Evolutionary conservation across 2,329 filamentous ascomycete genomes (phyloP), one percentile per base, ranked within the genome.

Genomic region (Reticulascus tulasneorum): DNA sequence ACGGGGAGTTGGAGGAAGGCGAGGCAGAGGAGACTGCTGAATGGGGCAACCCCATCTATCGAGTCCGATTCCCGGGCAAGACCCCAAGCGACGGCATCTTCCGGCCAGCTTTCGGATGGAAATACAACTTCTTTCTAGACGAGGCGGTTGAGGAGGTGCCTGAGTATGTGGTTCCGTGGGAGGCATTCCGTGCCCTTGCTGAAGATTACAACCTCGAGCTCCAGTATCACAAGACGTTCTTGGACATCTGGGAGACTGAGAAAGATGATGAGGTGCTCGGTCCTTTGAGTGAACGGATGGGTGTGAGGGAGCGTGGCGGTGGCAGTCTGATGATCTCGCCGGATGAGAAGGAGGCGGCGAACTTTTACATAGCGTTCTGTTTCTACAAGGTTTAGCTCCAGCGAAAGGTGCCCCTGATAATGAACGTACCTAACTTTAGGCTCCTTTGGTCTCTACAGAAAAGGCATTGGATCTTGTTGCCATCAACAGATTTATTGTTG

Each of bases 131-230:
- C 69, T 94, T 89, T 60, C 79, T 98, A 38, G 83, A 93, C 52
- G 93, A 98, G 64, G 93, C 93, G 0, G 93, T 98, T 15, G 91
- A 97, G 59, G 86, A 90, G 55, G 87, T 95, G 7, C 91, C 93
- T 3, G 93, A 98, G 66, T 98, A 95, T 57, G 91, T 98, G 2
- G 93, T 98, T 2, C 93, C 93, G 0, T 98, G 93, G 91, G 90
- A 95, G 59, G 90, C 89, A 1, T 97, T 98, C 67, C 86, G 93
- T 64, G 90, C 88, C 18, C 69, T 97, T 51, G 93, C 93, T 13
- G 90, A 96, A 57, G 90, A 97, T 56, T 98, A 91, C 71, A 96
- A 96, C 51, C 77, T 98, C 7, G 93, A 98, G 60, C 66, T 97
- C 51, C 85, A 95, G 62, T 98, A 96, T 55, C 86, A 94, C 53